Percentiles rank a stretch among this genome's conserved stretches.
Conservation (phyloP, 352 stramenopile genomes). For the Aphanomyces euteiches region DNA sequence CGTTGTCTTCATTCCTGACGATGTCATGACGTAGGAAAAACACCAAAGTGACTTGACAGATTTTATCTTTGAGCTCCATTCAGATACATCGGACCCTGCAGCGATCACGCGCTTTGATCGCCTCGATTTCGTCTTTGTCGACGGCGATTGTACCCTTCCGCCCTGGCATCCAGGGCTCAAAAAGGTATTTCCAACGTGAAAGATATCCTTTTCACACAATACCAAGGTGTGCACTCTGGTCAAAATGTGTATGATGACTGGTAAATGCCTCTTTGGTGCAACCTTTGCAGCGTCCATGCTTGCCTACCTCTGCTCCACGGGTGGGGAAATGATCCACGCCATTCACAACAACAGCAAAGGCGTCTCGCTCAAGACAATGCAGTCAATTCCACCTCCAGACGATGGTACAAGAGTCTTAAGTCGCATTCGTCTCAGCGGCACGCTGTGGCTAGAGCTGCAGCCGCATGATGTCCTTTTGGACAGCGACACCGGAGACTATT, state of each 20-base stretch:
- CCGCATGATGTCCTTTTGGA: slow-evolving; percentile 53
- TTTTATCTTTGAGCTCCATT: slow-evolving; percentile 75
- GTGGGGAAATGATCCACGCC: slow-evolving; percentile 53
- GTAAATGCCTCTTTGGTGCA: slow-evolving; percentile 72
- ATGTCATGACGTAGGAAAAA: slow-evolving; percentile 43
- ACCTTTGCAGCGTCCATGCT: slow-evolving; percentile 55
- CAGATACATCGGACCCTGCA: slow-evolving; percentile 54
- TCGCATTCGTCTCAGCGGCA: slow-evolving; percentile 11
- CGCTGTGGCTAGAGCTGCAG: slow-evolving; percentile 9
- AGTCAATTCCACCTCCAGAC: slow-evolving; percentile 40
- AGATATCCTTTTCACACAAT: slow-evolving; percentile 25
- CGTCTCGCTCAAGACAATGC: slow-evolving; percentile 42
- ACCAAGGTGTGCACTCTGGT: slow-evolving; percentile 34
- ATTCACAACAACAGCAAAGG: slow-evolving; percentile 63
- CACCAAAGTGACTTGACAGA: slow-evolving; percentile 58
- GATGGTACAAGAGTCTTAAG: neutral
- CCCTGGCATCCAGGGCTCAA: slow-evolving; percentile 59
- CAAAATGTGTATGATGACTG: slow-evolving; percentile 88
- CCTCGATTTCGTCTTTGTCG: slow-evolving; percentile 77
- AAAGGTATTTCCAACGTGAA: slow-evolving; percentile 39
- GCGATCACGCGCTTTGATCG: slow-evolving; percentile 75
- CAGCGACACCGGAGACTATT: slow-evolving; percentile 70
- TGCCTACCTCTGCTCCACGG: slow-evolving; percentile 68
- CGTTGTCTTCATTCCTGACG: neutral
- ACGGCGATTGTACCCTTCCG: slow-evolving; percentile 55